phyloP scores from a whole-genome alignment of 1,284 basidiomycete genomes.

The Apiotrichum domesticum region DNA sequence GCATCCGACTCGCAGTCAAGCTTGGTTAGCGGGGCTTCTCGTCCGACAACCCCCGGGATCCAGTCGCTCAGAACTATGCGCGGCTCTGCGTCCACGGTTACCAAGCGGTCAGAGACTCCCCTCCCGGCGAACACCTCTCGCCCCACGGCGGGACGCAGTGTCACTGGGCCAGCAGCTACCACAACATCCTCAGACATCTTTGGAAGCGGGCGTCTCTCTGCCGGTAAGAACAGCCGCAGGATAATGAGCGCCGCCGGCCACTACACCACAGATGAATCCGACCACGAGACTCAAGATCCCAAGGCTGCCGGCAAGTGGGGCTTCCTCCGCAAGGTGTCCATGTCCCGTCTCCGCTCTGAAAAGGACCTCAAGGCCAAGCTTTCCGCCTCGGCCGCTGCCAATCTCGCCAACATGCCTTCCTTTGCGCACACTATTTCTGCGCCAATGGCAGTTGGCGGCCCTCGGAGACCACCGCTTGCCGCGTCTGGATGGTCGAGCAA shows the following conservation, averaged over 20 bases:
- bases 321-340: constrained; percentile 93
- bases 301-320: constrained; percentile 59
- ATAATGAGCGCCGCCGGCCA: constrained; percentile 11
- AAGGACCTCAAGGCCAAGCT: constrained; percentile 21
- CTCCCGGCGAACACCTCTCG: neutral
- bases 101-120: constrained; percentile 3
- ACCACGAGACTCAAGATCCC: constrained; percentile 1
- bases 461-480: constrained; percentile 9
- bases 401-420: constrained; percentile 29
- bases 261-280: constrained; percentile 8
- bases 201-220: neutral
- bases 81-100: neutral
- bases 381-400: constrained; percentile 30
- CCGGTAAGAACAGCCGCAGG: constrained; percentile 1
- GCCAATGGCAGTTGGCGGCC: constrained; percentile 8
- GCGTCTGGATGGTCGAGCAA: constrained; percentile 10
- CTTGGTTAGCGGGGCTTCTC: neutral
- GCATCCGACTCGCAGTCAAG: neutral
- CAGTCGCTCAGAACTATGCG: constrained; percentile 6
- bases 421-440: constrained; percentile 34
- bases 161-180: constrained; percentile 3
- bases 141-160: constrained; percentile 2
- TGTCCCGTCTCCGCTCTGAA: constrained; percentile 52
- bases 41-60: neutral
- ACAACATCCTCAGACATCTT: constrained; percentile 2